phyloP scores from a whole-genome alignment of 306 rosid species.

The Trifolium dubium region DNA sequence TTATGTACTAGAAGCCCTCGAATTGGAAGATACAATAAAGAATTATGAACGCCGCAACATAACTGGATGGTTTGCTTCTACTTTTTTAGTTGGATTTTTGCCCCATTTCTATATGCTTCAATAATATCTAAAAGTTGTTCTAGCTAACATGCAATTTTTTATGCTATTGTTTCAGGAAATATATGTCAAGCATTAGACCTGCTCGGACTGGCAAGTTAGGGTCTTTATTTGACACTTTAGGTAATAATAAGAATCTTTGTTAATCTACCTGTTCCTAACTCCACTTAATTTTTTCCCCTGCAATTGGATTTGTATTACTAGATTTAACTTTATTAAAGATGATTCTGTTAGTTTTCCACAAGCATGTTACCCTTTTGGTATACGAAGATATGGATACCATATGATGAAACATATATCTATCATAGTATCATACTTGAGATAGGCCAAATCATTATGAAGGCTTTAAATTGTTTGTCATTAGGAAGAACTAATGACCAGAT shows the following conservation, averaged over 20 bases:
- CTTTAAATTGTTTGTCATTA: background rate
- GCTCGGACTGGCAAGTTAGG: slow-evolving; percentile 70
- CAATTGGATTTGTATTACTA: slow-evolving; percentile 12
- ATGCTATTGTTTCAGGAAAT: slow-evolving; percentile 70
- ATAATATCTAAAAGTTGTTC: slow-evolving; percentile 15
- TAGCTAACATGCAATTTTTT: slow-evolving; percentile 24
- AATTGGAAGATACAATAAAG: slow-evolving; percentile 79
- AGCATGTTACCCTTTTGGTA: slow-evolving; percentile 12
- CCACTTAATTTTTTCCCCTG: background rate
- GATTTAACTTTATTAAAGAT: slow-evolving; percentile 21
- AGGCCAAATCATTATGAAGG: background rate
- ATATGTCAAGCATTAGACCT: slow-evolving; percentile 76
- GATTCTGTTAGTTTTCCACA: slow-evolving; percentile 3
- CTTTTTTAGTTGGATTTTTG: background rate
- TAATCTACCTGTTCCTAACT: slow-evolving; percentile 28
- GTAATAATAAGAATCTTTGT: slow-evolving; percentile 49
- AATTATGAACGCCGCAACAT: slow-evolving; percentile 75
- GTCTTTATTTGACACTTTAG: slow-evolving; percentile 63
- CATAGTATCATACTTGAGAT: too few relatives aligned
- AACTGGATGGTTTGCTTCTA: slow-evolving; percentile 84
- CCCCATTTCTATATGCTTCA: slow-evolving; percentile 6
- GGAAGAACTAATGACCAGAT: background rate
- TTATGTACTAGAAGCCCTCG: slow-evolving; percentile 81
- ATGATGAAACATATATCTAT: too few relatives aligned
- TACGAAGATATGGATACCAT: too few relatives aligned